phyloP scores from a whole-genome alignment of 305 asterid species.

The Fraxinus baroniana region DNA sequence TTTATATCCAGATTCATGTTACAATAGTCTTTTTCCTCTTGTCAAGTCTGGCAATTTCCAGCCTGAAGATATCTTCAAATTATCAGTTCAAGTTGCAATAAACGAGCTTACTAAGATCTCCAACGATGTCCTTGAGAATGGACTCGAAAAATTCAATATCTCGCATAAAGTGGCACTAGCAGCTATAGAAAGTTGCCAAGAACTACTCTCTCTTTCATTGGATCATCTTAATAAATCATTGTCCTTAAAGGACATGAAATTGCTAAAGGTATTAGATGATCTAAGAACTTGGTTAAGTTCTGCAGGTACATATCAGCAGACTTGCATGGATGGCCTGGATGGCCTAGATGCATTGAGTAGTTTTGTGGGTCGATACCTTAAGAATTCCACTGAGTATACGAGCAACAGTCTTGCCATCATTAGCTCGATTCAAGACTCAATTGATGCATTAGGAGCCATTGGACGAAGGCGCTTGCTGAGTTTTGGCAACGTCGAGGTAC shows the following conservation, averaged over 20 bases:
- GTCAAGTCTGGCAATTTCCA: conserved; percentile 30
- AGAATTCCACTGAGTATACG: conserved; percentile 24
- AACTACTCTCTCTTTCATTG: conserved; percentile 39
- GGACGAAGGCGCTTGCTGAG: conserved; percentile 21
- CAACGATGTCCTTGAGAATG: conserved; percentile 11
- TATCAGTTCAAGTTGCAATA: conserved; percentile 47
- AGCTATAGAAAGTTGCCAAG: conserved; percentile 42
- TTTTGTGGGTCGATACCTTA: conserved; percentile 7
- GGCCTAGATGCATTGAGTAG: conserved; percentile 16
- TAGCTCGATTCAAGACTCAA: conserved; percentile 11
- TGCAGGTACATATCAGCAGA: conserved; percentile 34
- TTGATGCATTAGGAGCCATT: neutral
- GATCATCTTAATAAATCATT: conserved; percentile 46
- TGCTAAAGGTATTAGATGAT: conserved; percentile 21
- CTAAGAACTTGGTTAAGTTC: conserved; percentile 42
- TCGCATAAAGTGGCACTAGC: conserved; percentile 32
- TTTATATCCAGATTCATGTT: conserved; percentile 47
- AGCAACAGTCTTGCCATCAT: conserved; percentile 42
- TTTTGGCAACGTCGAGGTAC: conserved; percentile 4
- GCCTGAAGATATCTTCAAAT: conserved; percentile 37
- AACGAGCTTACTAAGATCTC: conserved; percentile 39
- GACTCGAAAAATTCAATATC: conserved; percentile 20
- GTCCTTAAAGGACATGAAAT: conserved; percentile 4
- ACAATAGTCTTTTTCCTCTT: conserved; percentile 40
- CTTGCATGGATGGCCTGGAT: conserved; percentile 39